phyloP scores from a whole-genome alignment of 2,329 filamentous ascomycete species.

The Verticillium nubilum region DNA sequence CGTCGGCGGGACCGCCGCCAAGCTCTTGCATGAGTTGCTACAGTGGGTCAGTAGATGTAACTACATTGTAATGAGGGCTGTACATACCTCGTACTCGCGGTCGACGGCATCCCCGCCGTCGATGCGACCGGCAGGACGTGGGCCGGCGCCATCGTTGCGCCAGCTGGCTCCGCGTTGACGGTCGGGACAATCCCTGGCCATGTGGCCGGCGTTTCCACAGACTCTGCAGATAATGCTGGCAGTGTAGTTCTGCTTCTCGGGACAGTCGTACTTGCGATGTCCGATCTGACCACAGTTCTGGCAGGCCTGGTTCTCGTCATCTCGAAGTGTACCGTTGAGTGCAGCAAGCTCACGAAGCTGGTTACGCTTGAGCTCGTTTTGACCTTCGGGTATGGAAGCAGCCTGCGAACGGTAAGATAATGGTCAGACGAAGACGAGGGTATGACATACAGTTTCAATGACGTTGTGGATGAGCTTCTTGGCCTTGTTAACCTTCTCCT shows the following conservation, averaged over 20 bases:
- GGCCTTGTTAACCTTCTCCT: conserved; percentile 99
- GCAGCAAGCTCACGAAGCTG: conserved; percentile 96
- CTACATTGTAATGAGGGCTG: neutral
- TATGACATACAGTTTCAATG: conserved; percentile 75
- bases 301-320: conserved; percentile 98
- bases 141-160: conserved; percentile 68
- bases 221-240: conserved; percentile 98
- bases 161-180: conserved; percentile 85
- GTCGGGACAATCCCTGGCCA: conserved; percentile 97
- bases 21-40: conserved; percentile 98
- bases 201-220: conserved; percentile 95
- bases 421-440: neutral
- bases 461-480: conserved; percentile 98
- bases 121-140: conserved; percentile 54
- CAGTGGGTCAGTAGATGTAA: conserved; percentile 30
- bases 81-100: conserved; percentile 85
- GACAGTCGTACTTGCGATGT: conserved; percentile 97
- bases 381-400: conserved; percentile 95
- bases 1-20: conserved; percentile 62
- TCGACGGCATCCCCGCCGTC: conserved; percentile 80
- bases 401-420: conserved; percentile 52
- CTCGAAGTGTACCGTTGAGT: conserved; percentile 96
- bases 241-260: conserved; percentile 97
- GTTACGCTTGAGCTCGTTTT: conserved; percentile 98
- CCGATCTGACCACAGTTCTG: conserved; percentile 99